Conservation (phyloP, 2,329 filamentous ascomycete genomes). For the Ophiosphaerella narmari region DNA sequence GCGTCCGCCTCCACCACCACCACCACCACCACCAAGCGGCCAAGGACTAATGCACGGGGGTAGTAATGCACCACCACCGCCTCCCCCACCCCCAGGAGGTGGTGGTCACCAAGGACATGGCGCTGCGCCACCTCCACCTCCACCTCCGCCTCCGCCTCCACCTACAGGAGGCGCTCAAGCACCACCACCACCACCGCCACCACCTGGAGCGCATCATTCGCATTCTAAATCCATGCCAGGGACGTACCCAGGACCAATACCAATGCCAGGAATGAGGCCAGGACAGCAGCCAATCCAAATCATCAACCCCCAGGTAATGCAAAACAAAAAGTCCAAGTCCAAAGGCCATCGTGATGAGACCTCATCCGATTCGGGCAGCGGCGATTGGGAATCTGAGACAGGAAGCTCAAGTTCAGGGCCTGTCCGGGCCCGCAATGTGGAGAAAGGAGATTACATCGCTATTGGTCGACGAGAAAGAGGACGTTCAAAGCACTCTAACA, state of each 20-base stretch:
- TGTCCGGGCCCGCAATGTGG: slow-evolving; percentile 20
- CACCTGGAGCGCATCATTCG: slow-evolving; percentile 9
- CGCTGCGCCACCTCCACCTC: slow-evolving; percentile 1
- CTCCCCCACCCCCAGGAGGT: slow-evolving; percentile 9
- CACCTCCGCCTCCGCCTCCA: slow-evolving; percentile 7
- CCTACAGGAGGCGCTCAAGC: background rate
- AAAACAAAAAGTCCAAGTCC: slow-evolving; percentile 20
- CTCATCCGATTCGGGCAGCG: slow-evolving; percentile 20
- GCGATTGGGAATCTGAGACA: slow-evolving; percentile 21
- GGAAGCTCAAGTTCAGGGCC: slow-evolving; percentile 19
- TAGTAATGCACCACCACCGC: slow-evolving; percentile 10
- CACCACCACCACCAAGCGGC: slow-evolving; percentile 2
- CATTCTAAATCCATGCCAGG: slow-evolving; percentile 20
- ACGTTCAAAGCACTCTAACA: slow-evolving; percentile 15
- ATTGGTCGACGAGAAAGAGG: slow-evolving; percentile 16
- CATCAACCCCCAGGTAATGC: slow-evolving; percentile 9
- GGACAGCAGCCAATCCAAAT: slow-evolving; percentile 11
- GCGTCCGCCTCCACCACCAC: slow-evolving; percentile 4
- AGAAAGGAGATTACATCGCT: slow-evolving; percentile 22
- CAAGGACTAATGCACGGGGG: slow-evolving; percentile 3
- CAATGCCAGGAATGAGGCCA: slow-evolving; percentile 10
- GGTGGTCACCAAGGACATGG: slow-evolving; percentile 1
- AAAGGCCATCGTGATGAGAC: slow-evolving; percentile 9
- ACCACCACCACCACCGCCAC: slow-evolving; percentile 8
- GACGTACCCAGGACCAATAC: slow-evolving; percentile 12